These are phyloP conservation scores for Phytopythium litorale DNA, from an alignment of 352 stramenopile genomes.

Conservation along the genomic window DNA sequence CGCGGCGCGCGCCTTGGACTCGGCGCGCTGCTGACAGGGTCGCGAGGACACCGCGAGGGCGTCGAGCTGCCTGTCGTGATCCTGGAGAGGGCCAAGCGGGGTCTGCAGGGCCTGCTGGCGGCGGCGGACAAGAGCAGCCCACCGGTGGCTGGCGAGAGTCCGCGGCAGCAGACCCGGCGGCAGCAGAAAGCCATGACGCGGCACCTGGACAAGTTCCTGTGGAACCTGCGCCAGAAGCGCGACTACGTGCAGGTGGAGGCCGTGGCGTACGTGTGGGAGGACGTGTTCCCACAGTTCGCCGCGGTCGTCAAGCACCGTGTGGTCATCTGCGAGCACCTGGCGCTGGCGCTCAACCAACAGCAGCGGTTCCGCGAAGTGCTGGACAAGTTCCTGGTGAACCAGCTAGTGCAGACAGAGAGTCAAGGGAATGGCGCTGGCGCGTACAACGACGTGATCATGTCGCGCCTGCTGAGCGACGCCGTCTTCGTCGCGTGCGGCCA, in stretches of 20 bases:
- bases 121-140: constrained; percentile 6
- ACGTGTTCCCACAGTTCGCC: constrained; percentile 49
- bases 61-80: neutral
- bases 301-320: constrained; percentile 32
- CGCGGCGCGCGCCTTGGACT: neutral
- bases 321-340: constrained; percentile 54
- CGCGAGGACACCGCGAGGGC: neutral
- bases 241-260: constrained; percentile 48
- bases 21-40: neutral
- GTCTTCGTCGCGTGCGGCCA: constrained; percentile 53
- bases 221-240: constrained; percentile 20
- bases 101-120: neutral
- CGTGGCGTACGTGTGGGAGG: constrained; percentile 40
- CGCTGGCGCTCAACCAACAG: constrained; percentile 39
- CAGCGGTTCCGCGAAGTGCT: constrained; percentile 52
- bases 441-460: constrained; percentile 25
- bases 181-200: constrained; percentile 48
- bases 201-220: constrained; percentile 46
- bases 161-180: constrained; percentile 28
- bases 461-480: constrained; percentile 35
- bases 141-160: constrained; percentile 17
- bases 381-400: constrained; percentile 32
- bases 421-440: neutral
- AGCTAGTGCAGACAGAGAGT: constrained; percentile 4
- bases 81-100: constrained; percentile 4